These are phyloP conservation scores for Penicillium fuscoglaucum DNA, from an alignment of 2,329 filamentous ascomycete species.

Conservation along the genomic window DNA sequence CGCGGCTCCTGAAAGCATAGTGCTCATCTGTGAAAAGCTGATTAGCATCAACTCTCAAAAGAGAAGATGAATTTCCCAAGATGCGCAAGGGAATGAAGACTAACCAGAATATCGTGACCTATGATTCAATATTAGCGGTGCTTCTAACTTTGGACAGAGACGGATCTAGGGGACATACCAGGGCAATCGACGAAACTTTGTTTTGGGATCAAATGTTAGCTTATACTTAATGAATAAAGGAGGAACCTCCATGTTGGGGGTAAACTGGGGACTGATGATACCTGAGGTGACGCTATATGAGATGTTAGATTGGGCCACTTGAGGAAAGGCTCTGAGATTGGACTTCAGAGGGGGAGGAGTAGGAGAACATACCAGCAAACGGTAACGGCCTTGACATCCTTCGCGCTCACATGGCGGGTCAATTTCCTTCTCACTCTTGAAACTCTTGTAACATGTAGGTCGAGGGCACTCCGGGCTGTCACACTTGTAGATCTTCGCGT, in stretches of 20 bases:
- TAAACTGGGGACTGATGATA: background rate
- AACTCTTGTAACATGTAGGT: conserved; percentile 93
- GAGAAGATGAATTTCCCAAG: background rate
- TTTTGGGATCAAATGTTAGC: conserved; percentile 18
- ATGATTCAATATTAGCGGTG: background rate
- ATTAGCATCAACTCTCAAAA: conserved; percentile 5
- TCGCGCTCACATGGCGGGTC: conserved; percentile 94
- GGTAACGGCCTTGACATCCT: conserved; percentile 83
- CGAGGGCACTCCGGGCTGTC: conserved; percentile 87
- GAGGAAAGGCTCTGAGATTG: background rate
- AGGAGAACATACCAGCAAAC: conserved; percentile 85
- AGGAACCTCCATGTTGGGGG: background rate
- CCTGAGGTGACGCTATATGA: conserved; percentile 10
- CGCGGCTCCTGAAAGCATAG: conserved; percentile 98
- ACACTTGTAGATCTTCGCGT: conserved; percentile 99
- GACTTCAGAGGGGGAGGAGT: background rate
- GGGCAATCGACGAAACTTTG: conserved; percentile 93
- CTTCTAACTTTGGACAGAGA: background rate
- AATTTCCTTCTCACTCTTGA: conserved; percentile 98
- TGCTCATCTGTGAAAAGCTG: conserved; percentile 69
- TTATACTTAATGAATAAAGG: background rate
- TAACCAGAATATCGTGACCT: conserved; percentile 89
- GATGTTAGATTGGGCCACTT: background rate
- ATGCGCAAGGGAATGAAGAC: background rate
- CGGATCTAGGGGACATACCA: conserved; percentile 36